phyloP scores from a whole-genome alignment of 1,284 basidiomycete genomes.

The Bjerkandera adusta region DNA sequence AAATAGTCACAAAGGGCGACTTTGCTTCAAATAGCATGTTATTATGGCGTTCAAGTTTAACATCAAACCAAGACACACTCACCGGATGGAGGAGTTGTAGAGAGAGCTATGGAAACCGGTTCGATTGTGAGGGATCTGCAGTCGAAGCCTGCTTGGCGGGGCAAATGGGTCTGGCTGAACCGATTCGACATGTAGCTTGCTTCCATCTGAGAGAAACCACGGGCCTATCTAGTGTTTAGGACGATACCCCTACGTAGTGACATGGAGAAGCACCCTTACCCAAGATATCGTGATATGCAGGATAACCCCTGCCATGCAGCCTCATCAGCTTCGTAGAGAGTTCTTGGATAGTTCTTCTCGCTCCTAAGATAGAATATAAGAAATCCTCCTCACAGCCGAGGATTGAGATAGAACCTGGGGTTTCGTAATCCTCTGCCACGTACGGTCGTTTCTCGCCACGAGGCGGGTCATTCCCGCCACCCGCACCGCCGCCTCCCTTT shows the following conservation, averaged over 20 bases:
- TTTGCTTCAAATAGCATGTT: conserved; percentile 6
- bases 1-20: conserved; percentile 20
- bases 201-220: conserved; percentile 15
- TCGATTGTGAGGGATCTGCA: conserved; percentile 14
- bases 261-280: conserved; percentile 7
- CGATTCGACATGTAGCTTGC: conserved; percentile 18
- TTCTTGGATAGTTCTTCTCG: conserved; percentile 12
- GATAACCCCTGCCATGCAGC: conserved; percentile 21
- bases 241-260: background rate
- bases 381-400: too few relatives aligned
- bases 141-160: conserved; percentile 21
- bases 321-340: conserved; percentile 11
- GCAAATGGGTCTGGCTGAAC: conserved; percentile 24
- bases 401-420: too few relatives aligned
- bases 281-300: conserved; percentile 23
- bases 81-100: conserved; percentile 15
- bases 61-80: background rate
- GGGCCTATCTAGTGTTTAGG: conserved; percentile 8
- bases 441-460: too few relatives aligned
- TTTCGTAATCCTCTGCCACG: too few relatives aligned
- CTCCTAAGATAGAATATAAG: too few relatives aligned
- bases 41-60: background rate
- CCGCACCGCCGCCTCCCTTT: too few relatives aligned
- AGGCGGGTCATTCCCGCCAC: too few relatives aligned
- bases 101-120: conserved; percentile 14